Base-by-base conservation (phyloP, 768 basidiomycete species). In the Lactarius akahatsu region DNA sequence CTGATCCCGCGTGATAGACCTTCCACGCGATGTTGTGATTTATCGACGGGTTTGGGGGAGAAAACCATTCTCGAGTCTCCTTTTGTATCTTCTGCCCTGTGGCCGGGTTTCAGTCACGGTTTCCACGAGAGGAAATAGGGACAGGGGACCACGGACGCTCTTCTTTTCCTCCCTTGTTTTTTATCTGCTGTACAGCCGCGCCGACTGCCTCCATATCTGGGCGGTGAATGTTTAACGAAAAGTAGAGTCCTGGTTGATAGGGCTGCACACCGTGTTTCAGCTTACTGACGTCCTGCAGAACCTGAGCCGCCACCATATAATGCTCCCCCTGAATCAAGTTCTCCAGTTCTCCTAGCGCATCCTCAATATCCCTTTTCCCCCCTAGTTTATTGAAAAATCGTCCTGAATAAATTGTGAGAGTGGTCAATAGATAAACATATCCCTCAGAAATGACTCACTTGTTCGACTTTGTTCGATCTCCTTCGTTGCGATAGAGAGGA, bases 41-140 rank as follows among this genome's bases (percentile, higher is more conserved):
- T n/a, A 32, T 30, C 15, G 54, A 62, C 6, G 61, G 54, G 18
- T 62, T 54, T 56, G 61, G 54, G 8, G 61, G 61, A n/a, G 50
- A 55, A 4, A 62, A 16, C 61, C 61, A 62, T 18, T 28, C 5
- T 26, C 18, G n/a, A 15, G 23, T 10, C 16, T 26, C 40, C 32
- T 18, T 10, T 57, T 13, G 40, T 18, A 26, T 40, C 13, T 47
- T 47, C 28, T 30, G 0, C 32, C 43, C 64, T 61, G 59, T n/a
- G 15, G 26, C 34, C 2, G 3, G 3, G 23, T 50, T 38, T n/a
- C 30, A 66, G 63, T 30, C 4, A 4, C 30, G 30, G 30, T 4
- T 30, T 7, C 32, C 6, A 43, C 34, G 0, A 18, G 3, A 34
- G 4, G 20, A 10, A 10, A 23, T 13, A 57, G 1, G 45, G 13